Base-by-base conservation (phyloP, 208 protist species). In the Phytomonas sp. region DNA sequence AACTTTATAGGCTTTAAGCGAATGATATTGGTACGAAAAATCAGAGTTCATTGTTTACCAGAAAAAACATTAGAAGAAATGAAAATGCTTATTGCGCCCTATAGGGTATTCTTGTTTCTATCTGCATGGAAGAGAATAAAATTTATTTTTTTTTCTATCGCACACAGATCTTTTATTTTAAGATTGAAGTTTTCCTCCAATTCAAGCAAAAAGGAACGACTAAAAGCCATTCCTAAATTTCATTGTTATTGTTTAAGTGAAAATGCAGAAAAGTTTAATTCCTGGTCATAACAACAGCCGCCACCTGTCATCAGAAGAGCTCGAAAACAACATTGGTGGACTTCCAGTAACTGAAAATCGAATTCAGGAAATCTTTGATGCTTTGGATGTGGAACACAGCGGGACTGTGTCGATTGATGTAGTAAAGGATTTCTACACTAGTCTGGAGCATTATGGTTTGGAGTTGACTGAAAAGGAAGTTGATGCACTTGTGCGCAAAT, bases 301-400 rank as follows among this genome's bases (percentile, higher is more conserved):
- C 60, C 92, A 95, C 77, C 86, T 97, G 37, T 72, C 79, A 26
- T 71, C 74, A 68, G 90, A 95, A 23, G 89, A 97, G 76, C 69
- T 97, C 26, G 92, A 97, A 70, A 94, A 95, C 79, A 97, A 97
- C 80, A 95, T 97, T 72, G 90, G 88, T 37, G 90, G 92, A 8
- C 87, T 97, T 5, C 87, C 92, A 2, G 90, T 97, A 49, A 97
- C 90, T 8, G 90, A 95, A 69, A 87, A 86, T 76, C 86, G 86
- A 69, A 88, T 97, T 56, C 88, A 92, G 66, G 92, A 95, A 66
- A 76, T 95, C 45, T 97, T 97, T 67, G 86, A 95, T 66, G 88
- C 83, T 60, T 77, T 95, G 12, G 92, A 97, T 69, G 77, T 72
- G 10, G 79, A 94, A 33, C 86, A 89, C 71, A 87, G 60, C 45